A percentile compares a stretch with the other conserved stretches of the same genome.
Evolutionary conservation across 2,329 filamentous ascomycete species (phyloP).

Genomic region (Pseudodiploospora longispora): DNA sequence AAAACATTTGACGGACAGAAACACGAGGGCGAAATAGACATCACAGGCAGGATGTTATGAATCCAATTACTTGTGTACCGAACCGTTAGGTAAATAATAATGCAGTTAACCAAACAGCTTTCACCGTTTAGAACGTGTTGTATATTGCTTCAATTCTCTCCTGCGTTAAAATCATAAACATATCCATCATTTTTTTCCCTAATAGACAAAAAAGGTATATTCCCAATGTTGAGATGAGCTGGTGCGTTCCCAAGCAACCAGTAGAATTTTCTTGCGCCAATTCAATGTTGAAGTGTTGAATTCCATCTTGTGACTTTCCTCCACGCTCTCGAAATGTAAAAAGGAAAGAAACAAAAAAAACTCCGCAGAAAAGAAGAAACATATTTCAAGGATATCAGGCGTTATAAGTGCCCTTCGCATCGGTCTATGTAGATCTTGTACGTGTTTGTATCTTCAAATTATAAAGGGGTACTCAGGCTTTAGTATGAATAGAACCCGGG

Average conservation of each 20-base stretch:
- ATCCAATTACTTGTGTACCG: too few species aligned
- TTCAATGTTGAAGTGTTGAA: conserved; percentile 16
- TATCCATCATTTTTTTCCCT: too few species aligned
- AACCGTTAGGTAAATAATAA: too few species aligned
- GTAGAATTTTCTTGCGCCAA: conserved; percentile 2
- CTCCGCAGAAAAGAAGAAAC: neutral
- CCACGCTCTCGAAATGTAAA: conserved; percentile 1
- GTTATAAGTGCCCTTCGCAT: neutral
- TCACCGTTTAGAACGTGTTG: too few species aligned
- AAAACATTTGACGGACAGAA: too few species aligned
- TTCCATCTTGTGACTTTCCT: conserved; percentile 6
- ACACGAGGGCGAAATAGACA: too few species aligned
- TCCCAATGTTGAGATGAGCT: conserved; percentile 17
- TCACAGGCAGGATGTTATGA: too few species aligned
- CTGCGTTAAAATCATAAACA: too few species aligned
- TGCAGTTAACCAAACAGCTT: too few species aligned
- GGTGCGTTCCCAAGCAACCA: conserved; percentile 3
- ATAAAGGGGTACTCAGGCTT: neutral
- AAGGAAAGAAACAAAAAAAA: conserved; percentile 4
- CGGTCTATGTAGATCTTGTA: neutral
- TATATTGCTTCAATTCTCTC: too few species aligned
- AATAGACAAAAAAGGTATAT: neutral
- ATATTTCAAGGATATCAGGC: neutral
- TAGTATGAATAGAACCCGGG: too few species aligned
- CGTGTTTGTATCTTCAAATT: neutral